Evolutionary conservation across 768 basidiomycete genomes (phyloP).

Genomic region (Russula vinacea): DNA sequence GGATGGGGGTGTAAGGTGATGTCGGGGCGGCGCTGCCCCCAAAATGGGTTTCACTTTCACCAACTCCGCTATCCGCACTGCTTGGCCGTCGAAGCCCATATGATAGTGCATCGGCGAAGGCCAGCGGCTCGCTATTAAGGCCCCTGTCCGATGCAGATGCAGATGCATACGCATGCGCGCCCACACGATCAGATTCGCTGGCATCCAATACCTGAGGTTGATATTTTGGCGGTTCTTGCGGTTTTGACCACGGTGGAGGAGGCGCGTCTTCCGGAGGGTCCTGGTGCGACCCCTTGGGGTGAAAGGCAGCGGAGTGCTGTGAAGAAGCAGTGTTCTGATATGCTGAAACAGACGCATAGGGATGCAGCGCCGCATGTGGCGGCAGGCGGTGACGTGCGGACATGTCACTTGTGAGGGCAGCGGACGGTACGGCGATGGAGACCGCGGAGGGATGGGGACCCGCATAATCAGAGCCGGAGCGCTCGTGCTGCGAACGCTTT

Average conservation of each 20-base stretch:
- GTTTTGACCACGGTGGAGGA: background rate
- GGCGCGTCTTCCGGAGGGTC: background rate
- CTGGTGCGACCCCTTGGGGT: background rate
- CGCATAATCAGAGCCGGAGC: conserved; percentile 38
- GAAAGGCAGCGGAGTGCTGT: background rate
- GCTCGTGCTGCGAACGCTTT: conserved; percentile 29
- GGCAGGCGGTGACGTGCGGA: conserved; percentile 41
- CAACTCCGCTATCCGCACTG: conserved; percentile 47
- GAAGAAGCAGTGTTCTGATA: background rate
- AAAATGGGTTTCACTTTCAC: conserved; percentile 44
- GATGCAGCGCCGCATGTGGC: conserved; percentile 31
- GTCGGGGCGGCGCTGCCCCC: background rate
- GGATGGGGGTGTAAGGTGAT: conserved; percentile 23
- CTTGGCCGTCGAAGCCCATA: conserved; percentile 40
- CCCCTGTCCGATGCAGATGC: conserved; percentile 21
- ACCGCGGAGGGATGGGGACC: conserved; percentile 43
- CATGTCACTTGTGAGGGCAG: conserved; percentile 33
- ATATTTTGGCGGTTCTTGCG: background rate
- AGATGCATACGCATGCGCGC: conserved; percentile 25
- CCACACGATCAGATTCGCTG: background rate
- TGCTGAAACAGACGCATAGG: conserved; percentile 22
- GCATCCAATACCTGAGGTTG: conserved; percentile 1
- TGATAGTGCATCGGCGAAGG: conserved; percentile 61
- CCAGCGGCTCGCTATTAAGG: conserved; percentile 37
- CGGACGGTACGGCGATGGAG: conserved; percentile 24